Percentiles rank a stretch among this genome's conserved stretches.
These are phyloP conservation scores for Vigna unguiculata DNA, from an alignment of 306 rosid species.

Conservation along the genomic window DNA sequence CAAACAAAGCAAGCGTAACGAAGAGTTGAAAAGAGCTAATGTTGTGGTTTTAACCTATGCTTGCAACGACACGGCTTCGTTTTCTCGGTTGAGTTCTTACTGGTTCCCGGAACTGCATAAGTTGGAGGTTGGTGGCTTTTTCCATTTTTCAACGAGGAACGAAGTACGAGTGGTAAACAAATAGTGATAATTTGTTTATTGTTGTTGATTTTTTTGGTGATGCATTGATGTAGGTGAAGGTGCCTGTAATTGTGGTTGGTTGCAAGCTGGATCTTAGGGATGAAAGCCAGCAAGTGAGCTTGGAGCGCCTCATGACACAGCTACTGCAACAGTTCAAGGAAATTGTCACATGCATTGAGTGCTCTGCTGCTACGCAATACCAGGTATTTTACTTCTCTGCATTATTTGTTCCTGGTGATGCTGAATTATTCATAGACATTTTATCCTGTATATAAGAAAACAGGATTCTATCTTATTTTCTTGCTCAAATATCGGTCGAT, in stretches of 20 bases:
- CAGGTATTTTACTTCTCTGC: slow-evolving; percentile 48
- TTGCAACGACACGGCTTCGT: slow-evolving; percentile 69
- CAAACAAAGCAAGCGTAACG: slow-evolving; percentile 65
- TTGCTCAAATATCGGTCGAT: slow-evolving; percentile 18
- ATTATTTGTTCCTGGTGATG: slow-evolving; percentile 12
- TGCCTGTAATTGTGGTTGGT: slow-evolving; percentile 56
- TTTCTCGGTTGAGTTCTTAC: slow-evolving; percentile 64
- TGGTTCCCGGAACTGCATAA: slow-evolving; percentile 79
- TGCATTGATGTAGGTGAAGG: slow-evolving; percentile 47
- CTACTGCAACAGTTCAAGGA: slow-evolving; percentile 47
- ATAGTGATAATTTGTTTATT: neutral
- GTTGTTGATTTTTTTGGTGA: neutral
- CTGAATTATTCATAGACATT: slow-evolving; percentile 7
- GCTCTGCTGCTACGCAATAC: slow-evolving; percentile 59
- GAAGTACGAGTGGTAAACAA: neutral
- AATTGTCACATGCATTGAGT: slow-evolving; percentile 55
- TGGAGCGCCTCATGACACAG: slow-evolving; percentile 50
- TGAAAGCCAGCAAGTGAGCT: slow-evolving; percentile 59
- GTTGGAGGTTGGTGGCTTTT: slow-evolving; percentile 57
- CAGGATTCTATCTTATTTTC: slow-evolving; percentile 7
- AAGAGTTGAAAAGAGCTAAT: slow-evolving; percentile 85
- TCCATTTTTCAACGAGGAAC: neutral
- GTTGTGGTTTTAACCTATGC: slow-evolving; percentile 81
- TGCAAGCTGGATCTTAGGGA: slow-evolving; percentile 57
- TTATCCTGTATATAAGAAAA: neutral